Evolutionary conservation across 2,329 filamentous ascomycete species (phyloP).

Genomic region (Aureobasidium sp.): DNA sequence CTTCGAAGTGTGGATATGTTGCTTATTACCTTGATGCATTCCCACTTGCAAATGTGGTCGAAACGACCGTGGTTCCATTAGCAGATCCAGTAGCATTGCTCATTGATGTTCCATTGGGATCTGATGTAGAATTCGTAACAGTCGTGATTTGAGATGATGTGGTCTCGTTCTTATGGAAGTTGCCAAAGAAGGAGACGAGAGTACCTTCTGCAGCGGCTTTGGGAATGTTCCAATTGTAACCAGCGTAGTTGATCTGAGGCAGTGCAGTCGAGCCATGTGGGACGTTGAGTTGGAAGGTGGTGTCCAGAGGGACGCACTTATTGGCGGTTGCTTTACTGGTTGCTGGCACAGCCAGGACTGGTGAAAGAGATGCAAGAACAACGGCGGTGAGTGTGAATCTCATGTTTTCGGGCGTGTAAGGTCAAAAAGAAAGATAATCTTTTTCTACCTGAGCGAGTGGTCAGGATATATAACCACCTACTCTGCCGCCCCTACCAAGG

Average conservation of each 20-base stretch:
- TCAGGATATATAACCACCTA: background rate
- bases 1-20: too few species aligned
- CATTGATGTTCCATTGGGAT: background rate
- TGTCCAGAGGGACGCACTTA: background rate
- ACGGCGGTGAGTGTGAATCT: background rate
- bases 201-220: background rate
- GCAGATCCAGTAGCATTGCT: background rate
- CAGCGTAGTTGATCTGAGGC: background rate
- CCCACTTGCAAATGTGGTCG: background rate
- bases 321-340: background rate
- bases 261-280: background rate
- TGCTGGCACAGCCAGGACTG: background rate
- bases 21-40: background rate
- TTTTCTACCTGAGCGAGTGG: background rate
- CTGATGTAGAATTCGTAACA: background rate
- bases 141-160: conserved; percentile 1
- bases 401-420: background rate
- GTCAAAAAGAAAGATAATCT: too few species aligned
- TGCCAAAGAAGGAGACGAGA: conserved; percentile 4
- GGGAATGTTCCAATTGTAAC: background rate
- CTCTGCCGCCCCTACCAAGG: background rate
- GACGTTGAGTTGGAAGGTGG: background rate
- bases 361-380: background rate
- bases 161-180: background rate
- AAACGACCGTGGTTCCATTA: background rate